Evolutionary conservation across 2,329 filamentous ascomycete species (phyloP), one percentile per base, ranked within the genome.

Genomic region (Cladophialophora exuberans): DNA sequence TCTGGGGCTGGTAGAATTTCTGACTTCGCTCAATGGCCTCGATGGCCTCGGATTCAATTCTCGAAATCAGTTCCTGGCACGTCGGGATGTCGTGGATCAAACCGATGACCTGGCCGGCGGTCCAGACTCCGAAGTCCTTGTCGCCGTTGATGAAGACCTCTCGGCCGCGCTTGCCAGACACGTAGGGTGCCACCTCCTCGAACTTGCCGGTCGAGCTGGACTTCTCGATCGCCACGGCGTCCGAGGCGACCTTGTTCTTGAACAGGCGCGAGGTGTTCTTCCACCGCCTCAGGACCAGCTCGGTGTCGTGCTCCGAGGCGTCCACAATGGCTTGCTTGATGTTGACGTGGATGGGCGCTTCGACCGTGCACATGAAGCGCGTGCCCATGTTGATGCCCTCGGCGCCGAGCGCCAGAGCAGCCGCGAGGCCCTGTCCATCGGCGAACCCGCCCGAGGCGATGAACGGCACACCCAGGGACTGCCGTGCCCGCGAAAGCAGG

Each of bases 301-400:
- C 85, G 0, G 94, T 99, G 72, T 97, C 90, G 18, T 88, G 91
- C 79, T 99, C 94, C 61, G 90, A 81, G 1, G 92, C 89, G 52
- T 84, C 81, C 46, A 97, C 91, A 67, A 99, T 99, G 64, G 88
- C 81, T 72, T 95, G 81, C 81, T 99, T 99, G 78, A 99, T 90
- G 64, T 96, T 96, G 44, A 84, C 71, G 75, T 99, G 94, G 61
- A 99, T 89, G 1, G 94, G 94, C 13, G 92, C 86, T 74, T 97
- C 94, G 39, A 93, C 80, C 0, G 94, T 97, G 77, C 88, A 93
- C 89, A 99, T 95, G 78, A 97, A 99, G 36, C 94, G 81, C 7
- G 94, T 99, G 54, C 94, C 94, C 94, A 99, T 99, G 76, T 99
- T 99, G 76, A 97, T 86, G 60, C 94, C 94, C 71, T 90, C 89